These are phyloP conservation scores for Tolypocladium endophyticum DNA, from an alignment of 2,329 filamentous ascomycete genomes.

Conservation along the genomic window DNA sequence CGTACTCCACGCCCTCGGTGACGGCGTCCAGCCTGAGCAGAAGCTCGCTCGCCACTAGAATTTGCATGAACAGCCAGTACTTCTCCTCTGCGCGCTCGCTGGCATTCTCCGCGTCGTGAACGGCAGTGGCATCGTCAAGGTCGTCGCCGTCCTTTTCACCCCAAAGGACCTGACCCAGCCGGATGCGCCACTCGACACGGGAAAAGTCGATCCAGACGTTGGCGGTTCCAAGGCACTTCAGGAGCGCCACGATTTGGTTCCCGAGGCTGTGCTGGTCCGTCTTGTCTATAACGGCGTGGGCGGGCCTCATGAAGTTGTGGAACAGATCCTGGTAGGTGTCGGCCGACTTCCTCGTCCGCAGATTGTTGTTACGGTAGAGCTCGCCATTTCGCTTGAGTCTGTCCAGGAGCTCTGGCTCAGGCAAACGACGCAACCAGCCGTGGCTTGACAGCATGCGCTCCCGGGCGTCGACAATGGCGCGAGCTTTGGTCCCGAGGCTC, in stretches of 20 bases:
- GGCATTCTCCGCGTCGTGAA: slow-evolving; percentile 35
- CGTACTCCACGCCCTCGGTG: slow-evolving; percentile 47
- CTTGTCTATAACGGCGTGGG: slow-evolving; percentile 43
- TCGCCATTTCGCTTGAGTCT: slow-evolving; percentile 46
- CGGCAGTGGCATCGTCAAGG: slow-evolving; percentile 40
- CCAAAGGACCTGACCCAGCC: slow-evolving; percentile 64
- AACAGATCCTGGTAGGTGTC: slow-evolving; percentile 56
- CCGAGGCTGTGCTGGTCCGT: slow-evolving; percentile 52
- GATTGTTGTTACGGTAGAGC: slow-evolving; percentile 42
- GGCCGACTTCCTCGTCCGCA: slow-evolving; percentile 38
- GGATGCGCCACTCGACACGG: slow-evolving; percentile 63
- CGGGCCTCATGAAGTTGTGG: slow-evolving; percentile 46
- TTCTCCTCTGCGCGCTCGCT: slow-evolving; percentile 49
- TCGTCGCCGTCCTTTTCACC: slow-evolving; percentile 41
- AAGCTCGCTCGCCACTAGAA: slow-evolving; percentile 55
- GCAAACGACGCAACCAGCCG: slow-evolving; percentile 44
- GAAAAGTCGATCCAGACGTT: slow-evolving; percentile 69
- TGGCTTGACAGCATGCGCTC: slow-evolving; percentile 43
- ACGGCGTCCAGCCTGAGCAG: slow-evolving; percentile 53
- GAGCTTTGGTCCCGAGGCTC: slow-evolving; percentile 41
- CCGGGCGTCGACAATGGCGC: slow-evolving; percentile 45
- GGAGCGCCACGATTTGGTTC: slow-evolving; percentile 58
- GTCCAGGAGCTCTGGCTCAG: slow-evolving; percentile 48
- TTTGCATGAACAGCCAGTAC: slow-evolving; percentile 58
- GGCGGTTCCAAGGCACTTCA: slow-evolving; percentile 52